phyloP scores from a whole-genome alignment of 176 grass and related monocot genomes.

The Aegilops umbellulata region DNA sequence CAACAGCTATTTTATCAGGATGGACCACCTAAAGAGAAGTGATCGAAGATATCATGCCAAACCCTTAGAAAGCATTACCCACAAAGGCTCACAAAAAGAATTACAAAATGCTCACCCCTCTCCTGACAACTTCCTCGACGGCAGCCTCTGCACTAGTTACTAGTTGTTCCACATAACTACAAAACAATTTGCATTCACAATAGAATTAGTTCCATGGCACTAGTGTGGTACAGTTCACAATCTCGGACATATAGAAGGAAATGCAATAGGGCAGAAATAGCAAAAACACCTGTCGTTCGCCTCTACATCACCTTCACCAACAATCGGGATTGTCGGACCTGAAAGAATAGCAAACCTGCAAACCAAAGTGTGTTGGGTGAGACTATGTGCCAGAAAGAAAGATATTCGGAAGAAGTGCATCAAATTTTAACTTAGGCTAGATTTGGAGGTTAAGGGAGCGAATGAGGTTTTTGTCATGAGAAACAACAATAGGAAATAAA shows the following conservation, averaged over 20 bases:
- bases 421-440: neutral
- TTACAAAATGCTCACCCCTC: conserved; percentile 66
- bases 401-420: neutral
- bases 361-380: conserved; percentile 1
- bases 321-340: conserved; percentile 94
- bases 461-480: neutral
- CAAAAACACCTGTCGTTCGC: conserved; percentile 83
- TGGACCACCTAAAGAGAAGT: conserved; percentile 73
- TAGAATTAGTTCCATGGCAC: conserved; percentile 13
- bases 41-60: neutral
- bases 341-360: conserved; percentile 91
- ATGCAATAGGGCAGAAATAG: conserved; percentile 16
- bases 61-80: neutral
- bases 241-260: conserved; percentile 12
- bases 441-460: neutral
- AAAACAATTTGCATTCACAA: conserved; percentile 29
- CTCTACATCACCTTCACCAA: conserved; percentile 97
- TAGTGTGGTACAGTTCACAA: neutral
- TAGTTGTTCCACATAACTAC: conserved; percentile 90
- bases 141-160: conserved; percentile 93
- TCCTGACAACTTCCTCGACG: conserved; percentile 81
- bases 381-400: conserved; percentile 4
- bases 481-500: conserved; percentile 5
- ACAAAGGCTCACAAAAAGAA: conserved; percentile 9
- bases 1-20: conserved; percentile 91